Evolutionary conservation across 1,284 basidiomycete genomes (phyloP).

Genomic region (Ceratobasidium sp.): DNA sequence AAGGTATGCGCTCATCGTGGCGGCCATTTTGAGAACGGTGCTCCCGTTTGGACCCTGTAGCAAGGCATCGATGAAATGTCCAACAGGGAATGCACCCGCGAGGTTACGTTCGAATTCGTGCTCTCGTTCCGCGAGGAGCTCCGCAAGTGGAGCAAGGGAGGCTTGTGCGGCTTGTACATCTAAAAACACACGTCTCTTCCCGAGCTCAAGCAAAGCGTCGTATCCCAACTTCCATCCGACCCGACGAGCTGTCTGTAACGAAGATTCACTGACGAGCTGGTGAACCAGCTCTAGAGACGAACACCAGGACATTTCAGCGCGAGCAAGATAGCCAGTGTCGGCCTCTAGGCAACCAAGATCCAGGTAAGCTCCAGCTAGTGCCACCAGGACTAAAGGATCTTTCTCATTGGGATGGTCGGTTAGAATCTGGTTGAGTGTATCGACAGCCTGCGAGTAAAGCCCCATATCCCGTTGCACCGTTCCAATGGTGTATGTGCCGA

Average conservation of each 20-base stretch:
- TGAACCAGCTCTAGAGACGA: constrained; percentile 70
- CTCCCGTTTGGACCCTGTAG: constrained; percentile 30
- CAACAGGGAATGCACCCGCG: not conserved
- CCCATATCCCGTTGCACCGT: constrained; percentile 88
- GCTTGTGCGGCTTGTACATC: constrained; percentile 53
- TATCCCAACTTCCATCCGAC: constrained; percentile 90
- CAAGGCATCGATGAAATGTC: constrained; percentile 30
- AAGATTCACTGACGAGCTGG: constrained; percentile 67
- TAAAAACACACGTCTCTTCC: constrained; percentile 57
- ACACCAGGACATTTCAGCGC: constrained; percentile 82
- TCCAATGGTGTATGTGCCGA: constrained; percentile 86
- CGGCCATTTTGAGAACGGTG: constrained; percentile 67
- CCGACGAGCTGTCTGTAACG: constrained; percentile 69
- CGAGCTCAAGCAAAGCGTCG: constrained; percentile 81
- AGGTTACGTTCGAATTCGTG: constrained; percentile 60
- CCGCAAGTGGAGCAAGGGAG: constrained; percentile 49
- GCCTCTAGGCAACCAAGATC: constrained; percentile 78
- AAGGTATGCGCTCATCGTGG: constrained; percentile 80
- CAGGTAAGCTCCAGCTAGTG: constrained; percentile 81
- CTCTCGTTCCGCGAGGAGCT: constrained; percentile 54
- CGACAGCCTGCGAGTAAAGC: constrained; percentile 80
- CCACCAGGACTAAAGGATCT: constrained; percentile 79
- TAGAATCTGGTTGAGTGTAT: constrained; percentile 74
- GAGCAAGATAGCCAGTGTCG: constrained; percentile 75
- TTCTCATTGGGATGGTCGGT: constrained; percentile 63